A percentile compares a stretch with the other conserved stretches of the same genome.
Conservation (phyloP, 2,329 filamentous ascomycete species). For the Talaromyces sp. region DNA sequence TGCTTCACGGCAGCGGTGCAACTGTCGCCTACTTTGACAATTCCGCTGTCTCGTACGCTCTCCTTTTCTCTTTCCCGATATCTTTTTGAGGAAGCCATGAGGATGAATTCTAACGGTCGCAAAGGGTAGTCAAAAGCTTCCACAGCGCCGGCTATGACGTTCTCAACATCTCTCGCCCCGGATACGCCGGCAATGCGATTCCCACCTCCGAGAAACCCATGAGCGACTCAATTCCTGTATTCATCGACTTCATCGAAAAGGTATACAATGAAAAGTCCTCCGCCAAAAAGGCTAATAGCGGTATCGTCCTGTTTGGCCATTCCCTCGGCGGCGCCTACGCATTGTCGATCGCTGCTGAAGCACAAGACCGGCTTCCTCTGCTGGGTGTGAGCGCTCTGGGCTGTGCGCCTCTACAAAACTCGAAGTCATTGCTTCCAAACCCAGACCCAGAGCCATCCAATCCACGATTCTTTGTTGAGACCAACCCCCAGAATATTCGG, state of each 20-base stretch:
- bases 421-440: background rate
- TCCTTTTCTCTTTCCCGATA: background rate
- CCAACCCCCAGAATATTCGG: slow-evolving; percentile 14
- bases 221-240: slow-evolving; percentile 18
- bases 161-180: slow-evolving; percentile 22
- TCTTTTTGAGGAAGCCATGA: background rate
- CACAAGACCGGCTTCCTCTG: slow-evolving; percentile 16
- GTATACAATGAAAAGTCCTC: slow-evolving; percentile 15
- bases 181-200: slow-evolving; percentile 18
- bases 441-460: slow-evolving; percentile 14
- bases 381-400: slow-evolving; percentile 17
- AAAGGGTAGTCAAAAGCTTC: slow-evolving; percentile 16
- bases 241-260: slow-evolving; percentile 21
- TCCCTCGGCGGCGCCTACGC: slow-evolving; percentile 20
- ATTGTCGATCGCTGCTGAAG: slow-evolving; percentile 22
- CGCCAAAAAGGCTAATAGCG: slow-evolving; percentile 14
- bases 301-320: slow-evolving; percentile 19
- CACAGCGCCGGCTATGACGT: slow-evolving; percentile 20
- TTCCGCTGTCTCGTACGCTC: slow-evolving; percentile 19
- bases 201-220: slow-evolving; percentile 19
- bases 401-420: slow-evolving; percentile 1
- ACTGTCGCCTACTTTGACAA: slow-evolving; percentile 23
- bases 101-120: background rate
- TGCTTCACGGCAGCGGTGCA: slow-evolving; percentile 21
- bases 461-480: slow-evolving; percentile 13